phyloP scores from a whole-genome alignment of 2,329 filamentous ascomycete species.

The Clonostachys rhizophaga region DNA sequence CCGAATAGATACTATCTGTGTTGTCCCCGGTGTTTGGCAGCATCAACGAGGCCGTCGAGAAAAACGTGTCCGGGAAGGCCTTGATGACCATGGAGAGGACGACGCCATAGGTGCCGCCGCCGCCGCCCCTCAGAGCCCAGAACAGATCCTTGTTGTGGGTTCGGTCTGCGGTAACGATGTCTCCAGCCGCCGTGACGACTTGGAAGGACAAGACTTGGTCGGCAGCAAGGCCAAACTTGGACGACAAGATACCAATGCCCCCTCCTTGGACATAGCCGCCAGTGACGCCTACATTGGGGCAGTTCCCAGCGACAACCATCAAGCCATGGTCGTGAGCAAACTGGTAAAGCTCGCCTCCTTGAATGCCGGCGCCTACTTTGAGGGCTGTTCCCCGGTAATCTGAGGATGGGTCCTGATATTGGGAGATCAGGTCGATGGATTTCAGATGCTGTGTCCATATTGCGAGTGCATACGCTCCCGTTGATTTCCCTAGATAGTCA shows the following conservation, averaged over 20 bases:
- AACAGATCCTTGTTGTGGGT: slow-evolving; percentile 48
- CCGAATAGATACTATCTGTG: slow-evolving; percentile 3
- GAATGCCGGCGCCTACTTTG: slow-evolving; percentile 51
- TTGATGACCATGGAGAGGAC: slow-evolving; percentile 51
- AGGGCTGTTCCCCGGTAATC: slow-evolving; percentile 40
- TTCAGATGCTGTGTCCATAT: slow-evolving; percentile 55
- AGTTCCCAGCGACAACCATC: slow-evolving; percentile 48
- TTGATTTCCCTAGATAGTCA: slow-evolving; percentile 52
- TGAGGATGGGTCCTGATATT: slow-evolving; percentile 9
- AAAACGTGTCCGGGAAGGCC: slow-evolving; percentile 34
- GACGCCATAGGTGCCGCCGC: slow-evolving; percentile 47
- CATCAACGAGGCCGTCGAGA: slow-evolving; percentile 36
- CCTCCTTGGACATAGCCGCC: slow-evolving; percentile 27
- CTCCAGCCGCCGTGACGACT: slow-evolving; percentile 45
- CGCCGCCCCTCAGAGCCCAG: slow-evolving; percentile 59
- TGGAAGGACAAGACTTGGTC: slow-evolving; percentile 46
- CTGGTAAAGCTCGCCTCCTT: slow-evolving; percentile 46
- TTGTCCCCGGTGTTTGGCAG: slow-evolving; percentile 25
- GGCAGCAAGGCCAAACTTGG: slow-evolving; percentile 32
- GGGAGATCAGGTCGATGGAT: slow-evolving; percentile 30
- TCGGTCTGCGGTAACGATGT: slow-evolving; percentile 38
- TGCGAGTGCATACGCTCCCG: slow-evolving; percentile 52
- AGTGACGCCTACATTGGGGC: slow-evolving; percentile 21
- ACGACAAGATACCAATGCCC: slow-evolving; percentile 42
- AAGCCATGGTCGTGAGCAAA: slow-evolving; percentile 60